Base-by-base conservation (phyloP, 2,329 filamentous ascomycete genomes). In the Neonectria ditissima region DNA sequence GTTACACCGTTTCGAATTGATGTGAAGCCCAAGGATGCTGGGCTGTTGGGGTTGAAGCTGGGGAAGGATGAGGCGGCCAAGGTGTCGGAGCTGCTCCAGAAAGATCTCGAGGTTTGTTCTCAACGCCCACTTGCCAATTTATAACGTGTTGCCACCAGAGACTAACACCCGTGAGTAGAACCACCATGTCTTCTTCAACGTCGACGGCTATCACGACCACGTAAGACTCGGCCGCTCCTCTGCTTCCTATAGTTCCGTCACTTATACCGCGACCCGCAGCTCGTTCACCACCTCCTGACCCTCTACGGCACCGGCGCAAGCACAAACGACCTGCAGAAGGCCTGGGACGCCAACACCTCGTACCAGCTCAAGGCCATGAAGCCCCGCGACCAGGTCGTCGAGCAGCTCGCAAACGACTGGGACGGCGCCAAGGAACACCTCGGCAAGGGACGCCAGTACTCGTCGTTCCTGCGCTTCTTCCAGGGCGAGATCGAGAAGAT, bases 141-240 rank as follows among this genome's bases (percentile, higher is more conserved):
- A n/a, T 4, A 30, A 4, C 9, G 20, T 4, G 5, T 22, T 4
- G 11, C 30, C n/a, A 11, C 14, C 5, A 39, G 24, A 37, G 34
- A 11, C 63, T 73, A 34, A 68, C 34, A 22, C 14, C 41, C 10
- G 7, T 59, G 32, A 24, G 22, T 22, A 78, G 78, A 71, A 70
- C 16, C 87, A 94, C 70, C 92, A 97, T 74, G 90, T 94, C 62
- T 97, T 91, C 80, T 97, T 94, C 83, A 97, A 96, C 65, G 64
- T 84, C 0, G 74, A 78, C 2, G 91, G 91, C 0, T 97, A 91
- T 66, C 94, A 97, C 74, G 92, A 97, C 76, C 94, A 97, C 73
- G 92, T 85, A 80, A 72, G 76, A 62, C 2, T 18, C 41, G 8
- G 8, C 48, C 5, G 13, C 3, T 9, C 1, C 7, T 10, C 14